A percentile compares a stretch with the other conserved stretches of the same genome.
phyloP scores from a whole-genome alignment of 495 filamentous ascomycete genomes.

The Usnea hakonensis region DNA sequence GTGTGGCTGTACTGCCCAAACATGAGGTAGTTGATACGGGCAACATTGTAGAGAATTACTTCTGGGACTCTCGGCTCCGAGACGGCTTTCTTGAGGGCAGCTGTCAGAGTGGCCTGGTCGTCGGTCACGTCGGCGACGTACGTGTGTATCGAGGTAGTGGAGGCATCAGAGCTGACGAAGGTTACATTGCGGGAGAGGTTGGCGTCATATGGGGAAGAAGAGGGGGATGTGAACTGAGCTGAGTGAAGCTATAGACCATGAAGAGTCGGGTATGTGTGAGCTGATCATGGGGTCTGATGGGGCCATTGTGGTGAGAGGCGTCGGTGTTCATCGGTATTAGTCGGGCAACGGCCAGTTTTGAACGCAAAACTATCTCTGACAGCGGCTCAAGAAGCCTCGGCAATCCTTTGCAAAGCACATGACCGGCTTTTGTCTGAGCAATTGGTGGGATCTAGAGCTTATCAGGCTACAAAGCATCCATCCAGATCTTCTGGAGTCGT shows the following conservation, averaged over 20 bases:
- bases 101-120: constrained; percentile 6
- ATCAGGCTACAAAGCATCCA: no score
- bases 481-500: no score
- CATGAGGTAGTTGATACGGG: constrained; percentile 16
- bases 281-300: constrained; percentile 6
- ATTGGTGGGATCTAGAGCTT: no score
- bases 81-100: constrained; percentile 16
- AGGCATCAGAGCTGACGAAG: constrained; percentile 14
- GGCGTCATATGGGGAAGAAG: constrained; percentile 15
- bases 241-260: constrained; percentile 9
- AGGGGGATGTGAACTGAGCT: constrained; percentile 17
- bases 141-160: constrained; percentile 10
- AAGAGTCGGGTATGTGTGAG: constrained; percentile 14
- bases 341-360: no score
- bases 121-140: constrained; percentile 18
- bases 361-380: no score
- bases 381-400: no score
- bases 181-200: constrained; percentile 9
- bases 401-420: no score
- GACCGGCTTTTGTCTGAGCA: no score
- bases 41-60: constrained; percentile 21
- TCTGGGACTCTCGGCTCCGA: constrained; percentile 16
- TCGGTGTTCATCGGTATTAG: neutral
- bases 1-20: constrained; percentile 15
- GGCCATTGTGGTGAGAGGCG: constrained; percentile 7